Percentiles rank a stretch among this genome's conserved stretches.
These are phyloP conservation scores for Cymbomonas tetramitiformis DNA, from an alignment of 139 green algal genomes.

Conservation along the genomic window DNA sequence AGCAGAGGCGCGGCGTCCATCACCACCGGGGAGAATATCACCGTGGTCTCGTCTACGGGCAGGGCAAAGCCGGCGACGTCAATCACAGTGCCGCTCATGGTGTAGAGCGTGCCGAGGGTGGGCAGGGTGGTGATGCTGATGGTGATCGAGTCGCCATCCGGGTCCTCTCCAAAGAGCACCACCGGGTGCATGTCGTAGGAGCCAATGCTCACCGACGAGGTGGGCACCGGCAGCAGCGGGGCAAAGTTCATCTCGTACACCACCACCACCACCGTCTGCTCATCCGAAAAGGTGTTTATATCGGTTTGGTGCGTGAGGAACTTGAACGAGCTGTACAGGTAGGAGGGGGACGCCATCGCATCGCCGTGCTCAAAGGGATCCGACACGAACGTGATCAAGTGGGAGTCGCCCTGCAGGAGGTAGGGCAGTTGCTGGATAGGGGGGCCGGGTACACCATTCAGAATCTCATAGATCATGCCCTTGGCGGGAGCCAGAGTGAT, in stretches of 20 bases:
- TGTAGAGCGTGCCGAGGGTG: constrained; percentile 11
- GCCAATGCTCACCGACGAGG: not conserved
- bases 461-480: not conserved
- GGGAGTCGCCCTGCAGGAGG: not conserved
- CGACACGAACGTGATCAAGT: not conserved
- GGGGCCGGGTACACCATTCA: not conserved
- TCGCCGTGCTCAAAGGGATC: not conserved
- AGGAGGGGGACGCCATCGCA: not conserved
- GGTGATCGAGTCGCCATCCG: constrained; percentile 8
- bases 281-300: too few relatives aligned
- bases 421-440: not conserved
- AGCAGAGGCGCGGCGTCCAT: constrained; percentile 9
- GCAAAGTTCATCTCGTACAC: not conserved
- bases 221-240: not conserved
- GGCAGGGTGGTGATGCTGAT: constrained; percentile 10
- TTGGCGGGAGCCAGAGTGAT: too few relatives aligned
- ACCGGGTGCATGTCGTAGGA: not conserved
- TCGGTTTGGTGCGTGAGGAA: too few relatives aligned
- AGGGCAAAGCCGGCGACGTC: not conserved
- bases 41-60: not conserved
- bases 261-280: too few relatives aligned
- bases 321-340: not conserved
- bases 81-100: not conserved
- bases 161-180: constrained; percentile 9
- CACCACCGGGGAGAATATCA: constrained; percentile 2